A percentile compares a stretch with the other conserved stretches of the same genome.
Conservation (phyloP, 495 filamentous ascomycete species). For the Talaromyces trachyspermus region DNA sequence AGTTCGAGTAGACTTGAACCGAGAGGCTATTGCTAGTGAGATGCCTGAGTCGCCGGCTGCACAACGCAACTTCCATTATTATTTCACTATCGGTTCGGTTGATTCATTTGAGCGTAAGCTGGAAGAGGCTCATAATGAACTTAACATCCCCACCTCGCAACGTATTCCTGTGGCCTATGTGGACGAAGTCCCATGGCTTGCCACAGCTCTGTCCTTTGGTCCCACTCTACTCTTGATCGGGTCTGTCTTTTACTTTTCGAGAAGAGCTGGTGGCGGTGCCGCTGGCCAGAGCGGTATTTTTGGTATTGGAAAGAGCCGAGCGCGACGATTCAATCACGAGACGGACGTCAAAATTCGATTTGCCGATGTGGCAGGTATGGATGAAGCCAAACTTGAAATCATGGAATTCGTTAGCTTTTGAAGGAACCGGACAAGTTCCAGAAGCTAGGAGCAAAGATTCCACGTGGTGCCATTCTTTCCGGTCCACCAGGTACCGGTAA, state of each 20-base stretch:
- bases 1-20: constrained; percentile 78
- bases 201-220: constrained; percentile 65
- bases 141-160: constrained; percentile 74
- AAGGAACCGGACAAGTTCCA: constrained; percentile 85
- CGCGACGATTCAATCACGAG: constrained; percentile 96
- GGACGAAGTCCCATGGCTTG: constrained; percentile 61
- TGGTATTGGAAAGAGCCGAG: constrained; percentile 88
- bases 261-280: constrained; percentile 55
- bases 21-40: constrained; percentile 64
- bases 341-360: constrained; percentile 94
- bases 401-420: constrained; percentile 99
- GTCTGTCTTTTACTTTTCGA: constrained; percentile 63
- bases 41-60: constrained; percentile 76
- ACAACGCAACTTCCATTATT: constrained; percentile 70
- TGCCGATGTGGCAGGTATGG: constrained; percentile 94
- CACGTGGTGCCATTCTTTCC: constrained; percentile 90
- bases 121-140: constrained; percentile 78
- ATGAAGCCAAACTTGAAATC: constrained; percentile 95
- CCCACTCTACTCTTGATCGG: constrained; percentile 83
- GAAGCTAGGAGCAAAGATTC: constrained; percentile 93
- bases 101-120: constrained; percentile 85
- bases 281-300: constrained; percentile 78
- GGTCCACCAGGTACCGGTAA: constrained; percentile 98
- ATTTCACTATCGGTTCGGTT: constrained; percentile 91
- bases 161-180: constrained; percentile 86